Percentiles rank a stretch among this genome's conserved stretches.
phyloP scores from a whole-genome alignment of 2,329 filamentous ascomycete species.

The Fusarium brevicatenulatum region DNA sequence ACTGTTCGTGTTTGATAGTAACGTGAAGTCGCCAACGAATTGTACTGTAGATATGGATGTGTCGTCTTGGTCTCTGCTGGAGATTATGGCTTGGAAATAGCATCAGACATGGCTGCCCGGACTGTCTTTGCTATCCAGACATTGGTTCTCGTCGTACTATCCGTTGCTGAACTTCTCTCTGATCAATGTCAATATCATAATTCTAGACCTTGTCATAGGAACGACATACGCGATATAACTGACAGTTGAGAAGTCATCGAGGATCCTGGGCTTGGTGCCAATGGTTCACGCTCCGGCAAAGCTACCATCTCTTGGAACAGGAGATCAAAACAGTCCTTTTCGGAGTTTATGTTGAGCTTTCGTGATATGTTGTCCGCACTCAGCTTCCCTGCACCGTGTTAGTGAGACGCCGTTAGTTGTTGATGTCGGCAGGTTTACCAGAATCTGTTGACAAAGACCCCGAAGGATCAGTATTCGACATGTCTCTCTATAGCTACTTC shows the following conservation, averaged over 20 bases:
- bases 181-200: neutral
- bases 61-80: too few species aligned
- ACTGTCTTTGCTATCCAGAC: constrained; percentile 48
- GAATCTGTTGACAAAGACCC: neutral
- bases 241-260: constrained; percentile 14
- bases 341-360: constrained; percentile 35
- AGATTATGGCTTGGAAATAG: constrained; percentile 33
- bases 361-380: neutral
- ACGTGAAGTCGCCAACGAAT: neutral
- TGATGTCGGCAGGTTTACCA: neutral
- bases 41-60: neutral
- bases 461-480: neutral
- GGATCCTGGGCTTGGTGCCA: neutral
- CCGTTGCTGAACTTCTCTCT: neutral
- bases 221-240: constrained; percentile 22
- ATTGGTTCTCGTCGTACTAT: constrained; percentile 41
- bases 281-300: constrained; percentile 42
- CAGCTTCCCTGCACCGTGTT: neutral
- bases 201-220: rapidly evolving
- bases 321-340: constrained; percentile 41
- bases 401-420: neutral
- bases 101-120: constrained; percentile 44
- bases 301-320: constrained; percentile 40
- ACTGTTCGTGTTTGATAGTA: too few species aligned
- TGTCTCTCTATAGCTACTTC: neutral